Base-by-base conservation (phyloP, 106 monocot species). In the Vanilla planifolia region DNA sequence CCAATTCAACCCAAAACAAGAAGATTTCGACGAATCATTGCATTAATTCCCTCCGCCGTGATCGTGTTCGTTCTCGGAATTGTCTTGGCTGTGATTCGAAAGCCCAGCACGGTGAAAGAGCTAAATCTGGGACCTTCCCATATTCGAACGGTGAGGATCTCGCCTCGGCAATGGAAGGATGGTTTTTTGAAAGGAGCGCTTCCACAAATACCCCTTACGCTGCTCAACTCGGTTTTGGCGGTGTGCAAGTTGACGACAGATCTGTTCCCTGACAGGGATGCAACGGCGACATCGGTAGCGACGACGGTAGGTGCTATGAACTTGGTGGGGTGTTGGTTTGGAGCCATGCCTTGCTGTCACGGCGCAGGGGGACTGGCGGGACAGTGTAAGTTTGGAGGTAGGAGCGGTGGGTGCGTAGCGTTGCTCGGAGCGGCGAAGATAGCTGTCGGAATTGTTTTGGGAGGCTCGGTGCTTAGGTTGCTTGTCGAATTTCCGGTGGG, bases 361-460 rank as follows among this genome's bases (percentile, higher is more conserved):
- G 98, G 91, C 13, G 91, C 98, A 11, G 98, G 98, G 0, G 98
- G 98, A 40, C 82, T 99, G 10, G 92, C 92, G 1, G 98, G 98
- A 22, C 92, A 99, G 81, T 99, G 88, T 80, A 60, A 73, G 67
- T 99, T 91, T 60, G 98, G 98, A 1, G 98, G 88, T 3, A 57
- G 98, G 41, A 99, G 88, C 62, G 92, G 98, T 16, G 79, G 79
- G 55, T 82, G 79, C 15, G 98, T 92, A 13, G 17, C 88, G 60
- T 82, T 85, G 28, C 80, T 99, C 2, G 98, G 82, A 1, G 21
- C 57, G 0, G 98, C 75, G 51, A 99, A 99, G 75, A 27, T 99
- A 55, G 51, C 43, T 17, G 62, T 92, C 7, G 98, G 88, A 0
- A 27, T 99, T 32, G 42, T 66, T 47, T 77, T 99, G 14, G 98